Percentiles rank a stretch among this genome's conserved stretches.
Evolutionary conservation across 257 asterid genomes (phyloP).

Genomic region (Perilla frutescens): DNA sequence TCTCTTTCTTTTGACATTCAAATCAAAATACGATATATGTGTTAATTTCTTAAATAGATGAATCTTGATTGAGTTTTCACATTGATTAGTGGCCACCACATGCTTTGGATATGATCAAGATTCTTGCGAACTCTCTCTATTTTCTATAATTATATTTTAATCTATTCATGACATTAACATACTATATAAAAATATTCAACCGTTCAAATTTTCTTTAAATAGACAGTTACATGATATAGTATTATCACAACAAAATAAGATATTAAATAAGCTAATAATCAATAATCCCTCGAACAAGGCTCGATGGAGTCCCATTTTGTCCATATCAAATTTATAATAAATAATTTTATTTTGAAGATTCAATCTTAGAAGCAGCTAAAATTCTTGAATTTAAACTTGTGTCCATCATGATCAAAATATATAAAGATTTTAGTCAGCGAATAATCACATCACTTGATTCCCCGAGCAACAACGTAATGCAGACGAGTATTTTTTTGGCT

Average conservation of each 20-base stretch:
- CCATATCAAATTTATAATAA: not conserved
- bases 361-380: not conserved
- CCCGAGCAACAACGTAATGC: too few species aligned
- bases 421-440: not conserved
- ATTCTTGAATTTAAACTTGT: not conserved
- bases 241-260: too few species aligned
- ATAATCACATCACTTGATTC: too few species aligned
- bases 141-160: too few species aligned
- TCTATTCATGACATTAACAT: too few species aligned
- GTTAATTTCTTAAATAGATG: not conserved
- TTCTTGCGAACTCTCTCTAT: too few species aligned
- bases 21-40: not conserved
- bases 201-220: too few species aligned
- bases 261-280: not conserved
- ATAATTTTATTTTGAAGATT: not conserved
- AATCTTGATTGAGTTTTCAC: not conserved
- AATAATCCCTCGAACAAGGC: not conserved
- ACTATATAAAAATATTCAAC: too few species aligned
- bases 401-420: not conserved
- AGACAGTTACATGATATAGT: too few species aligned
- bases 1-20: not conserved
- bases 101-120: not conserved
- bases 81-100: conserved; percentile 2
- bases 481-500: not conserved
- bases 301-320: not conserved